phyloP scores from a whole-genome alignment of 2,329 filamentous ascomycete species.

The Phaeophleospora eucalypticola region DNA sequence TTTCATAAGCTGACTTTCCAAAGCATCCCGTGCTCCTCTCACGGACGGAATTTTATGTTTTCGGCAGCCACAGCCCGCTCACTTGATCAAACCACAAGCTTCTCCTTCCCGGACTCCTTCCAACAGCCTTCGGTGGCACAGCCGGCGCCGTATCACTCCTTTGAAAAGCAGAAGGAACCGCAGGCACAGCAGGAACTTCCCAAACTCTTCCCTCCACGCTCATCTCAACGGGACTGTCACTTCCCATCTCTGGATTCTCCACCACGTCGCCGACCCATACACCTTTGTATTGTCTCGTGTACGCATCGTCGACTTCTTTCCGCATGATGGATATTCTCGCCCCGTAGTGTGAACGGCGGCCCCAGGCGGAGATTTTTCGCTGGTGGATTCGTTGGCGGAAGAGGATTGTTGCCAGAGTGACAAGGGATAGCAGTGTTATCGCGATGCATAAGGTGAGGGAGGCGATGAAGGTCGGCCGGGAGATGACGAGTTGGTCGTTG shows the following conservation, averaged over 20 bases:
- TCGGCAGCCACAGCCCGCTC: constrained; percentile 25
- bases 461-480: constrained; percentile 24
- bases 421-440: constrained; percentile 21
- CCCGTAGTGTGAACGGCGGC: constrained; percentile 21
- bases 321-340: constrained; percentile 24
- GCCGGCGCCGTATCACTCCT: too few relatives aligned
- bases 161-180: neutral
- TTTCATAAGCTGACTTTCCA: too few relatives aligned
- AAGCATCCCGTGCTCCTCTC: neutral
- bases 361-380: constrained; percentile 20
- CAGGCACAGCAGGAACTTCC: constrained; percentile 8
- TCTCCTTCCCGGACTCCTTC: constrained; percentile 9
- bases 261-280: constrained; percentile 15
- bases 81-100: constrained; percentile 28
- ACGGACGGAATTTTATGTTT: constrained; percentile 11
- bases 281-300: constrained; percentile 22
- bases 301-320: constrained; percentile 26
- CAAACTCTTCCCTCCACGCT: constrained; percentile 19
- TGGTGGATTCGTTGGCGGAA: constrained; percentile 20
- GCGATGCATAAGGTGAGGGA: constrained; percentile 21
- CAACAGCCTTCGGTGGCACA: constrained; percentile 6
- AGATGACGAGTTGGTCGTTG: constrained; percentile 21
- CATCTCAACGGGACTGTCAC: constrained; percentile 26
- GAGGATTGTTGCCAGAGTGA: constrained; percentile 16
- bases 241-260: constrained; percentile 29